These are phyloP conservation scores for Arabidopsis lyrata DNA, from an alignment of 441 rosid genomes.

Conservation along the genomic window DNA sequence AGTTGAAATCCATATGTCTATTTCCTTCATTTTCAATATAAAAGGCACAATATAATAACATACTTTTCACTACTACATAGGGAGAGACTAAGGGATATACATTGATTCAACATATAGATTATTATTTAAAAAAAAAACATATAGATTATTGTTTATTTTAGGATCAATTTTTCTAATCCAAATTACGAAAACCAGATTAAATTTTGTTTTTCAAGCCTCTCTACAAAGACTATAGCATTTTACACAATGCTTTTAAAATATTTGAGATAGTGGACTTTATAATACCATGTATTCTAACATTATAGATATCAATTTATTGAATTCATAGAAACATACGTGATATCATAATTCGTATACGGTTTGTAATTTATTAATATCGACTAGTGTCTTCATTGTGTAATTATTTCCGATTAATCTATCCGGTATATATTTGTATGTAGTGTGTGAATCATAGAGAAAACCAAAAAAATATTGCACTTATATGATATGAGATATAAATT, in stretches of 20 bases:
- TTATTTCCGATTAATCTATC: neutral
- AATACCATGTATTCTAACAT: neutral
- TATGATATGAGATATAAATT: constrained; percentile 4
- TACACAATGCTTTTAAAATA: neutral
- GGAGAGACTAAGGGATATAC: neutral
- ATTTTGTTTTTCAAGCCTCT: neutral
- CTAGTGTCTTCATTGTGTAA: neutral
- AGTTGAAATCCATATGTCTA: constrained; percentile 22
- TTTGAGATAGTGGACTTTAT: neutral
- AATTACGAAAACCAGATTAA: neutral
- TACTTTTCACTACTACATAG: constrained; percentile 1
- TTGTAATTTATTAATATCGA: neutral
- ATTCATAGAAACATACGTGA: neutral
- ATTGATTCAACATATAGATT: neutral
- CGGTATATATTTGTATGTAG: neutral
- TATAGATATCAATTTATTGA: neutral
- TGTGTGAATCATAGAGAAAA: neutral
- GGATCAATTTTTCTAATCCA: neutral
- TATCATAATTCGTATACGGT: neutral
- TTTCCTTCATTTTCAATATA: constrained; percentile 21
- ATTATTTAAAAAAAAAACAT: neutral
- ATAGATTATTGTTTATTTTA: neutral
- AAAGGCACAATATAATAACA: constrained; percentile 21
- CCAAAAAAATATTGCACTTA: neutral
- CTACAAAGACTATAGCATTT: neutral